These are phyloP conservation scores for Apodospora peruviana DNA, from an alignment of 495 filamentous ascomycete species.

Conservation along the genomic window DNA sequence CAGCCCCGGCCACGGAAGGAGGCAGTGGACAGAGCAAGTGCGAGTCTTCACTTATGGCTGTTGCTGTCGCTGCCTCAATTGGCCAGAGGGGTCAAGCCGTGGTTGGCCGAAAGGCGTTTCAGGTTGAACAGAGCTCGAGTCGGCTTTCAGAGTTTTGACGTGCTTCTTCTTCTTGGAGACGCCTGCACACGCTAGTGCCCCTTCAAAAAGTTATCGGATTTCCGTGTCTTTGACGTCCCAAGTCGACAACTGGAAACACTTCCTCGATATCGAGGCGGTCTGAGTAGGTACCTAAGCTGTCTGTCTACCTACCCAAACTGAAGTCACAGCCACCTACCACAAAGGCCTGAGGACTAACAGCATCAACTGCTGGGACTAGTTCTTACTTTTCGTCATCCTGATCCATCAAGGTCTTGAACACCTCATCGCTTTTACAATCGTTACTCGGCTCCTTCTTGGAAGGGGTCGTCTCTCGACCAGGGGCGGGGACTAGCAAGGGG, in stretches of 20 bases:
- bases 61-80: slow-evolving; percentile 5
- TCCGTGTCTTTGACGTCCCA: not conserved
- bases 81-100: slow-evolving; percentile 6
- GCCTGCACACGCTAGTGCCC: not conserved
- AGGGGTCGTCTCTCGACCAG: not conserved
- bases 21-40: no score
- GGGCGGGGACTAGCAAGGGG: not conserved
- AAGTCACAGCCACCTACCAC: not conserved
- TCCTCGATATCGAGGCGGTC: not conserved
- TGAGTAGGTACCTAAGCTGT: not conserved
- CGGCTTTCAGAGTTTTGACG: not conserved
- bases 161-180: not conserved
- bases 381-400: not conserved
- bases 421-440: no score
- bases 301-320: not conserved
- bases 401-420: no score
- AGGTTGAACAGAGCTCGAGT: slow-evolving; percentile 15
- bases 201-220: not conserved
- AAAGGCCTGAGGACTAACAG: no score
- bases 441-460: not conserved
- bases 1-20: no score
- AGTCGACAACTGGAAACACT: not conserved
- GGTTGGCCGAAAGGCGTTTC: slow-evolving; percentile 26
- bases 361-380: not conserved
- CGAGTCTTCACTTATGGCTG: not conserved